A percentile compares a stretch with the other conserved stretches of the same genome.
These are phyloP conservation scores for Pouteria campechiana DNA, from an alignment of 179 eudicot species.

Conservation along the genomic window DNA sequence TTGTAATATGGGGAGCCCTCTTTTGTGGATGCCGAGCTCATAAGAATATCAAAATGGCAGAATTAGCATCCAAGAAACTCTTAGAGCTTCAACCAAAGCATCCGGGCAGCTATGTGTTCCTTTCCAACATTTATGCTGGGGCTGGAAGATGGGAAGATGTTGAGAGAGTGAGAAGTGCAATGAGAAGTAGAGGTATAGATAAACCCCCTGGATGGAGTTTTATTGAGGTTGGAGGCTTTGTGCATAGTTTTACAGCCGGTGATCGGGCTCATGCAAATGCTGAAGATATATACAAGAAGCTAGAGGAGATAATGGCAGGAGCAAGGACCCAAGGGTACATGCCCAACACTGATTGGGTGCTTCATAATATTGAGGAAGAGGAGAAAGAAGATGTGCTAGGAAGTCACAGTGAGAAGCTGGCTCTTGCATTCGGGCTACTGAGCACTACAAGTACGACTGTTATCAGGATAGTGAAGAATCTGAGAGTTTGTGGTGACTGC, in stretches of 20 bases:
- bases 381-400: conserved; percentile 22
- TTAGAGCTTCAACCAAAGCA: conserved; percentile 22
- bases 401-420: conserved; percentile 24
- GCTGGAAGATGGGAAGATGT: conserved; percentile 30
- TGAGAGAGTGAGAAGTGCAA: conserved; percentile 19
- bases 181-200: conserved; percentile 14
- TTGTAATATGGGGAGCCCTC: conserved; percentile 26
- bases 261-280: conserved; percentile 10
- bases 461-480: conserved; percentile 19
- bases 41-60: conserved; percentile 23
- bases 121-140: conserved; percentile 29
- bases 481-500: conserved; percentile 20
- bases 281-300: conserved; percentile 6
- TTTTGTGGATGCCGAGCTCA: conserved; percentile 26
- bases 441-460: conserved; percentile 3
- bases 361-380: conserved; percentile 20
- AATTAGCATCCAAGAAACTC: conserved; percentile 13
- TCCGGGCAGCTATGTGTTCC: conserved; percentile 22
- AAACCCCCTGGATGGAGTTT: conserved; percentile 31
- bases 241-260: conserved; percentile 17
- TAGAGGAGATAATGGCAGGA: conserved; percentile 16
- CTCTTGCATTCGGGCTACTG: conserved; percentile 21
- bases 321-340: conserved; percentile 16
- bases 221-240: conserved; percentile 11
- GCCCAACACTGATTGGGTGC: conserved; percentile 23